Conservation (phyloP, 129 eudicot species). For the Helianthus annuus region HanXRQr2.0-SUNRISE NC_035445.2:124368853-124369352, state of each 20-base stretch:
- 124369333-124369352: conserved; percentile 35
- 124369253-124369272: conserved; percentile 96
- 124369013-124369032: conserved; percentile 83
- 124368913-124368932: no score
- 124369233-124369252: conserved; percentile 94
- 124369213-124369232: conserved; percentile 94
- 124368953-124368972: not conserved
- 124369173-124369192: conserved; percentile 88
- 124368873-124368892: no score
- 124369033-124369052: conserved; percentile 93
- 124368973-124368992: not conserved
- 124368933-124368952: no score
- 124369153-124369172: conserved; percentile 89
- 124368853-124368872: no score
- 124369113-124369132: conserved; percentile 67
- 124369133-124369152: conserved; percentile 72
- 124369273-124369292: conserved; percentile 51
- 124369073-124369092: conserved; percentile 70
- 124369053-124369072: conserved; percentile 88
- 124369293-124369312: not conserved
- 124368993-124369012: conserved; percentile 37
- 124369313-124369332: not conserved
- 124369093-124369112: conserved; percentile 81
- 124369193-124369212: conserved; percentile 89
- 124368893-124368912: no score